Conservation (phyloP, 768 basidiomycete genomes). For the Roridomyces roridus region DNA sequence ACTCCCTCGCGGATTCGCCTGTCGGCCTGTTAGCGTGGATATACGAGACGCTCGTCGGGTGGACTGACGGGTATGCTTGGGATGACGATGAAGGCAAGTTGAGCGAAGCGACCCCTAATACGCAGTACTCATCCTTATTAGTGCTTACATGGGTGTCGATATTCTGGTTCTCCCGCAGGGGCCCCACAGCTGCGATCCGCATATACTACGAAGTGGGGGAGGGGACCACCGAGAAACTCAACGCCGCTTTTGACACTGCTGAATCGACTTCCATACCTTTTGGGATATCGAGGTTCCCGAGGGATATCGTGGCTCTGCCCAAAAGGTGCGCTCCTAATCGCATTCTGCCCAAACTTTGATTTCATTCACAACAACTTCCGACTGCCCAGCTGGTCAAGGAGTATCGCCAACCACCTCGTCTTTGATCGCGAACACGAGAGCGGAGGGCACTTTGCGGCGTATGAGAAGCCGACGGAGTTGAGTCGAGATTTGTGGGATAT, state of each 20-base stretch:
- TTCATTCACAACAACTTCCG: not conserved
- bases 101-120: not conserved
- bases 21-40: not conserved
- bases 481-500: constrained; percentile 5
- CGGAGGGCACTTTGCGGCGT: constrained; percentile 9
- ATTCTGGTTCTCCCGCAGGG: constrained; percentile 9
- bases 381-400: not conserved
- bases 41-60: not conserved
- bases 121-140: not conserved
- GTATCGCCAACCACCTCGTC: constrained; percentile 10
- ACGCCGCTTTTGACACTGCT: not conserved
- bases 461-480: constrained; percentile 10
- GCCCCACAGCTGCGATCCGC: constrained; percentile 6
- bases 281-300: constrained; percentile 1
- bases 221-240: not conserved
- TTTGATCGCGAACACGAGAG: constrained; percentile 10
- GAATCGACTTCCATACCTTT: not conserved
- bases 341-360: not conserved
- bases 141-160: constrained; percentile 6
- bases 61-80: constrained; percentile 12
- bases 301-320: not conserved
- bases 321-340: not conserved
- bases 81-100: constrained; percentile 9
- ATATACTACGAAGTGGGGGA: constrained; percentile 1
- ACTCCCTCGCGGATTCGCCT: not conserved